phyloP scores from a whole-genome alignment of 176 grass and related monocot species.

The Eremochloa ophiuroides region DNA sequence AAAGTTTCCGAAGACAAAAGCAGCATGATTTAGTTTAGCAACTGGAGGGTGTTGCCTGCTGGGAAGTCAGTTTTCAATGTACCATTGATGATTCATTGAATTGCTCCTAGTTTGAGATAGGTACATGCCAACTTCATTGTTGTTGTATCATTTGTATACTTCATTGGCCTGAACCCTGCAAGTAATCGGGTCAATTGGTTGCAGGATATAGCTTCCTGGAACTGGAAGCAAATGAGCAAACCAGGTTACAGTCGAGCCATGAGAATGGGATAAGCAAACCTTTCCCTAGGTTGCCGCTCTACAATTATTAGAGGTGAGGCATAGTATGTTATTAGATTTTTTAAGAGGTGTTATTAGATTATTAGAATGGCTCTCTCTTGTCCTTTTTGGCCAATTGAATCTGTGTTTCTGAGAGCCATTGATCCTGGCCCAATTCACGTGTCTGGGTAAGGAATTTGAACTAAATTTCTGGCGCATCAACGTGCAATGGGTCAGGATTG shows the following conservation, averaged over 20 bases:
- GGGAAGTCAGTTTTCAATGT: background rate
- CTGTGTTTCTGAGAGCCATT: background rate
- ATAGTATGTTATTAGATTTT: background rate
- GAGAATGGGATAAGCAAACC: background rate
- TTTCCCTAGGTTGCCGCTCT: background rate
- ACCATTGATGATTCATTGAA: slow-evolving; percentile 19
- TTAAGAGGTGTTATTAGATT: background rate
- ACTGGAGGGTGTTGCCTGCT: background rate
- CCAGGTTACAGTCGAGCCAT: background rate
- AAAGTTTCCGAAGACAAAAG: slow-evolving; percentile 44
- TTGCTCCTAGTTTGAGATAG: background rate
- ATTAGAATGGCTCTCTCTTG: background rate
- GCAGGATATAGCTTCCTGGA: background rate
- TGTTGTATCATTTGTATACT: slow-evolving; percentile 7
- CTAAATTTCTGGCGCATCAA: background rate
- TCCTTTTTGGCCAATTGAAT: background rate
- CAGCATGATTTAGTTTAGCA: slow-evolving; percentile 16
- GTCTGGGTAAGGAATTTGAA: background rate
- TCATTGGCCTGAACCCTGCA: background rate
- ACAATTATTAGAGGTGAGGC: background rate
- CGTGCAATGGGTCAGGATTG: background rate
- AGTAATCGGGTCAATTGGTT: slow-evolving; percentile 12
- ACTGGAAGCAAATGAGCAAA: slow-evolving; percentile 5
- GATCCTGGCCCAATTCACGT: background rate
- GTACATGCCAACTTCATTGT: background rate